Percentiles rank a stretch among this genome's conserved stretches.
Conservation (phyloP, 768 basidiomycete species). For the Xerocomellus dryophilus region DNA sequence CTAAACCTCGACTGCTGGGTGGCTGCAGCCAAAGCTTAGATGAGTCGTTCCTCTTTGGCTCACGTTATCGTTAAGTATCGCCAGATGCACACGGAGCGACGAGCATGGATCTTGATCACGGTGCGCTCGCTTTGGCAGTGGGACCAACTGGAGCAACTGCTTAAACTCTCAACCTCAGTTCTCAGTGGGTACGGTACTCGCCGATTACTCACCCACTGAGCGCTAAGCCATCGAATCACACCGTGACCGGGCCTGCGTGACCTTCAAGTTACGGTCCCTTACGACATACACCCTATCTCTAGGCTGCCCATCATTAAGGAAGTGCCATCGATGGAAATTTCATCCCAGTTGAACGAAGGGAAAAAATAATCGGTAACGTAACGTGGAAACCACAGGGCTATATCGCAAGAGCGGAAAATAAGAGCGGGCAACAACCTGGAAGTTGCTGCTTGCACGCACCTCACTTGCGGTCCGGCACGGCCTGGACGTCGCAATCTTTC, state of each 20-base stretch:
- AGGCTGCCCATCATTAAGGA: constrained; percentile 16
- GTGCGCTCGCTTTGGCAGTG: background rate
- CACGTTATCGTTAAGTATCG: constrained; percentile 18
- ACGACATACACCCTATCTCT: constrained; percentile 26
- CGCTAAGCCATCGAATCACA: background rate
- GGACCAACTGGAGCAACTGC: background rate
- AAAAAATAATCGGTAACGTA: constrained; percentile 24
- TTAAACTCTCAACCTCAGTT: background rate
- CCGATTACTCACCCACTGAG: background rate
- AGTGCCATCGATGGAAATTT: constrained; percentile 16
- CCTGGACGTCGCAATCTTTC: constrained; percentile 13
- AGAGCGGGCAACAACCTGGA: constrained; percentile 8
- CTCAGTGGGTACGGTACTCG: background rate
- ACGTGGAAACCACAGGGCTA: constrained; percentile 19
- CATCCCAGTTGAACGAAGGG: constrained; percentile 2
- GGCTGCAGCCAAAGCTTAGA: background rate
- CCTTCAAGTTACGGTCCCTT: constrained; percentile 14
- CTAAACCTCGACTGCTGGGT: background rate
- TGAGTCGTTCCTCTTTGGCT: constrained; percentile 11
- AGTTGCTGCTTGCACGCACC: constrained; percentile 15
- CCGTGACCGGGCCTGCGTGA: background rate
- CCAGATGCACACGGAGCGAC: background rate
- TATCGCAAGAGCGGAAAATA: constrained; percentile 21
- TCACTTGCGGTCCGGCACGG: constrained; percentile 16
- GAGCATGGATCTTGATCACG: constrained; percentile 17